phyloP scores from a whole-genome alignment of 441 rosid species.

The Metrosideros polymorpha region DNA sequence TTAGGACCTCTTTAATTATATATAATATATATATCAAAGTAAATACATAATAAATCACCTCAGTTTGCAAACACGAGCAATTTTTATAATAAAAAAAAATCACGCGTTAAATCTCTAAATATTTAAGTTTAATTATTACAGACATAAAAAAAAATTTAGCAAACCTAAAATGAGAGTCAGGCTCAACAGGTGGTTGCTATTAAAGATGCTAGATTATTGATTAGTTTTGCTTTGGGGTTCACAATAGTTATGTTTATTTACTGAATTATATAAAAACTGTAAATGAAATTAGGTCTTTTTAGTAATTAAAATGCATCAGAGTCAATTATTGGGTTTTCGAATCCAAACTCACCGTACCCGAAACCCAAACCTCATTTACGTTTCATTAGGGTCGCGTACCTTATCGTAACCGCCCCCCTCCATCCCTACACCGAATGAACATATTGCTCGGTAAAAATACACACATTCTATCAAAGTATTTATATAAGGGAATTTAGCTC shows the following conservation, averaged over 20 bases:
- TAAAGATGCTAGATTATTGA: not conserved
- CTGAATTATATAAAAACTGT: not conserved
- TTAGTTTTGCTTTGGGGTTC: not conserved
- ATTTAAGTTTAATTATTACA: not conserved
- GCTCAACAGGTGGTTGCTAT: not conserved
- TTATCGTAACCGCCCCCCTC: not conserved
- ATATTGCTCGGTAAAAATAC: no score
- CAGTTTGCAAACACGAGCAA: not conserved
- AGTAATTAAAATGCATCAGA: not conserved
- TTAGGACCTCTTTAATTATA: not conserved
- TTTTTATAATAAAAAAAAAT: not conserved
- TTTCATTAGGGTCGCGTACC: not conserved
- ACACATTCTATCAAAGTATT: no score
- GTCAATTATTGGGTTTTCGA: fast-evolving
- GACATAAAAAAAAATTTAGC: not conserved
- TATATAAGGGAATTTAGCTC: no score
- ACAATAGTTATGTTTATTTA: not conserved
- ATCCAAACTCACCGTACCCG: fast-evolving
- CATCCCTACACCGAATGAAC: not conserved
- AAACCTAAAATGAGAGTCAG: not conserved
- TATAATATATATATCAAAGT: not conserved
- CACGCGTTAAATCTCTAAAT: not conserved
- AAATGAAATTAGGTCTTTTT: not conserved
- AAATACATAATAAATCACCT: not conserved
- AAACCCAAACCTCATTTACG: not conserved